Base-by-base conservation (phyloP, 1,139 yeast species). In the Hansenula lynferdii region DNA sequence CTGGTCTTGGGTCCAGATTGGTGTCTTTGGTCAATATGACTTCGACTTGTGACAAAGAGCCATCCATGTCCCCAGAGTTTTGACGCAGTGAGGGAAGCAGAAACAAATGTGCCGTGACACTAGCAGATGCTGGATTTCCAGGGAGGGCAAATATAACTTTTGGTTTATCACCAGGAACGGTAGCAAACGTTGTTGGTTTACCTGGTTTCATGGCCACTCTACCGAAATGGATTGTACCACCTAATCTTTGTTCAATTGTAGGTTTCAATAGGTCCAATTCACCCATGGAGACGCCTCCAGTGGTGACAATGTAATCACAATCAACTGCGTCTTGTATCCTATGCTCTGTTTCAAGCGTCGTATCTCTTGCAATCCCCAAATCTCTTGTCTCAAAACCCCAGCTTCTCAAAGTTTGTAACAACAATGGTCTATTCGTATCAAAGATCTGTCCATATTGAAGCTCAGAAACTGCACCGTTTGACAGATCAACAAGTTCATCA, bases 201-300 rank as follows among this genome's bases (percentile, higher is more conserved):
- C 78, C 78, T 1, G 78, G 78, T 45, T 72, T 72, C 76, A 72
- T 72, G 14, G 66, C 65, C 6, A 72, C 76, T 27, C 78, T 55
- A 4, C 78, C 78, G 49, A 72, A 72, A 43, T 70, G 75, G 20
- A 72, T 65, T 1, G 45, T 50, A 2, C 76, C 77, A 0, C 56
- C 53, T n/a, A 72, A 45, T 15, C 46, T 43, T 15, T 63, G 50
- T 39, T 69, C 71, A 22, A 72, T 65, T 0, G 66, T 58, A 0
- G 77, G 76, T 42, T 72, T 72, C 29, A 72, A 47, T 17, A 70
- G 54, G 44, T 72, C 78, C 28, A 63, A 43, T 47, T 72, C 78
- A 3, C 78, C 78, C 78, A 72, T 72, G 1, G 78, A 72, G 3
- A 72, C 78, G 11, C 78, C 78, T 3, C 78, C 78, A 1, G 75